These are phyloP conservation scores for Botrytis pseudocinerea DNA, from an alignment of 2,329 filamentous ascomycete genomes.

Conservation along the genomic window DNA sequence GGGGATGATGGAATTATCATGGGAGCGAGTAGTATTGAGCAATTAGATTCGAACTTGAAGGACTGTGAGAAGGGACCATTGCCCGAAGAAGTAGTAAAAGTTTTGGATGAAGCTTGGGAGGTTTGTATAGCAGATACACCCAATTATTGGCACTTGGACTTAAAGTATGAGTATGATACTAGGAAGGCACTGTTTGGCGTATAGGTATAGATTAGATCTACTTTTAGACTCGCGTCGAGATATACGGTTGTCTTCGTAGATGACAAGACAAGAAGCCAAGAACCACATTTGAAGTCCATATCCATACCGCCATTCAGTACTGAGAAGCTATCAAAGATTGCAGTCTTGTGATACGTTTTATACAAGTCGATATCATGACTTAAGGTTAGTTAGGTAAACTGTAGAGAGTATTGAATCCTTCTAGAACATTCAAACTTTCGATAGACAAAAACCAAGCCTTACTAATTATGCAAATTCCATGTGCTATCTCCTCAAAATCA, in stretches of 20 bases:
- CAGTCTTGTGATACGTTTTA: neutral
- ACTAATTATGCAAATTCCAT: neutral
- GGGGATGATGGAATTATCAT: slow-evolving; percentile 47
- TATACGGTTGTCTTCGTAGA: neutral
- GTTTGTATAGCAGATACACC: slow-evolving; percentile 50
- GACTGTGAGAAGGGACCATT: slow-evolving; percentile 56
- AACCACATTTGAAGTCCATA: neutral
- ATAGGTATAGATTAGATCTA: neutral
- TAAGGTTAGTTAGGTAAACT: neutral
- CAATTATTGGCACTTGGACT: slow-evolving; percentile 41
- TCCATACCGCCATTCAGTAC: neutral
- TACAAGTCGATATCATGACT: neutral
- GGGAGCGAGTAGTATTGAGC: slow-evolving; percentile 45
- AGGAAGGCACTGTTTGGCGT: slow-evolving; percentile 33
- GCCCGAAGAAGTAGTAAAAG: slow-evolving; percentile 63
- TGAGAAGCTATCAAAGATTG: neutral
- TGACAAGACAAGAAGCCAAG: neutral
- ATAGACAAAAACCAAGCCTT: neutral
- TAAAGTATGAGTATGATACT: slow-evolving; percentile 38
- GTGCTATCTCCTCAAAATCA: neutral
- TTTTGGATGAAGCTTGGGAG: slow-evolving; percentile 64
- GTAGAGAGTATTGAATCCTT: neutral
- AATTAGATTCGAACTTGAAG: slow-evolving; percentile 46
- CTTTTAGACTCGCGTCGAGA: neutral
- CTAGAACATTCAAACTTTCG: neutral